Base-by-base conservation (phyloP, 1,284 basidiomycete species). In the Microbotryum violaceum region DNA sequence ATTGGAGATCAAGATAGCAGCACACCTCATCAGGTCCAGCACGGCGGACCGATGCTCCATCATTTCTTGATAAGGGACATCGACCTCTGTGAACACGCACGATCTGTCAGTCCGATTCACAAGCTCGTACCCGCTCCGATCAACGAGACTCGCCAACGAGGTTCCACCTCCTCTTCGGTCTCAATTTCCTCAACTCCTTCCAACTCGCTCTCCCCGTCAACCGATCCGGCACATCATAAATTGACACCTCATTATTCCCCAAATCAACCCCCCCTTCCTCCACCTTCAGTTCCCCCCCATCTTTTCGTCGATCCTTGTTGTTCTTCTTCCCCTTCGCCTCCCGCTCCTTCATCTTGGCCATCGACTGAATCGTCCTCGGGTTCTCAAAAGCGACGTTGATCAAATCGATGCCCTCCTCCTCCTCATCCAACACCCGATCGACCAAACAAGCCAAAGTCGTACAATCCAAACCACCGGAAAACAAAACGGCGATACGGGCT, bases 331-430 rank as follows among this genome's bases (percentile, higher is more conserved):
- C 54, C 47, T 16, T 23, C 7, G 21, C 61, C 66, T 55, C 52
- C 55, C 1, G 60, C 51, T 18, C 66, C 65, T 37, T 73, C 73
- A 37, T 72, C 65, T 37, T 68, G 56, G 9, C 65, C 62, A 52
- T 71, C 63, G 56, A 46, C 25, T 50, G 75, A 67, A 48, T 72
- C 71, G 49, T 85, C 4, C 89, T 82, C 12, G 91, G 90, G 71
- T 96, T 96, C 73, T 96, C 90, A 69, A 99, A 98, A 0, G 89
- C 91, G 4, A 99, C 92, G 71, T 97, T 98, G 25, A 99, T 78
- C 1, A 99, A 78, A 71, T 99, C 94, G 58, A 99, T 92, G 0
- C 91, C 86, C 73, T 91, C 88, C 46, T 91, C 88, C 46, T 81
- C 79, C 7, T 76, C 59, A 3, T 88, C 85, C 29, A 91, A 72